A percentile compares a stretch with the other conserved stretches of the same genome.
phyloP scores from a whole-genome alignment of 2,329 filamentous ascomycete species.

The Clathrospora elynae region DNA sequence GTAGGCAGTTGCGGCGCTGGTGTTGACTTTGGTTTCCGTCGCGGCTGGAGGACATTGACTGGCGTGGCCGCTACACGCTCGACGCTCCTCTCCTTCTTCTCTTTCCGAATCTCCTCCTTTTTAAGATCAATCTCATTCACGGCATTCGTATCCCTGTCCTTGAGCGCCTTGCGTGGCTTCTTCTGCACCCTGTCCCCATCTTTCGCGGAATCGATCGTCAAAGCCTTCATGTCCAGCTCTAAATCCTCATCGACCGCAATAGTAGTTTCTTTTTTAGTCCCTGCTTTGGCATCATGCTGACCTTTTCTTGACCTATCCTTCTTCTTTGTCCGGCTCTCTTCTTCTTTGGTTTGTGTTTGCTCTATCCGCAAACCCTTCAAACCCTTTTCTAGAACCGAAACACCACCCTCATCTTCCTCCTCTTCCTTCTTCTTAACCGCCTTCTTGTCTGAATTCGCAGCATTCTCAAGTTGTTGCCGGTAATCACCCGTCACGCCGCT shows the following conservation, averaged over 20 bases:
- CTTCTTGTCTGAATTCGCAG: not conserved
- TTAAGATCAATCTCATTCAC: conserved; percentile 4
- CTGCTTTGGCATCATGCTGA: not conserved
- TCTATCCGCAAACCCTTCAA: conserved; percentile 12
- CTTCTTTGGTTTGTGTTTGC: conserved; percentile 9
- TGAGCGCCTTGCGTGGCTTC: conserved; percentile 13
- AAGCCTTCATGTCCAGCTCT: conserved; percentile 10
- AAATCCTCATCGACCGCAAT: conserved; percentile 5
- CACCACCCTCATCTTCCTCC: conserved; percentile 2
- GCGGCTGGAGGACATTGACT: conserved; percentile 6
- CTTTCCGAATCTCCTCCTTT: not conserved
- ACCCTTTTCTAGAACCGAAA: conserved; percentile 11
- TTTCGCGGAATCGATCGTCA: conserved; percentile 3
- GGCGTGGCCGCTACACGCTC: not conserved
- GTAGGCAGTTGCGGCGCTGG: conserved; percentile 20
- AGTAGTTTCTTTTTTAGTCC: conserved; percentile 11
- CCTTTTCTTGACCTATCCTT: conserved; percentile 12
- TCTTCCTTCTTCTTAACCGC: not conserved
- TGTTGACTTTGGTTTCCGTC: conserved; percentile 14
- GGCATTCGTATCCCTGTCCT: conserved; percentile 19
- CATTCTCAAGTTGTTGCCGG: conserved; percentile 13
- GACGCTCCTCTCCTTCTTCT: conserved; percentile 11
- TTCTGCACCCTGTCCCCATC: conserved; percentile 6
- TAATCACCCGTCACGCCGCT: conserved; percentile 7
- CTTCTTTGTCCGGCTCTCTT: conserved; percentile 11